A percentile compares a stretch with the other conserved stretches of the same genome.
phyloP scores from a whole-genome alignment of 176 grass and related monocot species.

The Oropetium thomaeum region DNA sequence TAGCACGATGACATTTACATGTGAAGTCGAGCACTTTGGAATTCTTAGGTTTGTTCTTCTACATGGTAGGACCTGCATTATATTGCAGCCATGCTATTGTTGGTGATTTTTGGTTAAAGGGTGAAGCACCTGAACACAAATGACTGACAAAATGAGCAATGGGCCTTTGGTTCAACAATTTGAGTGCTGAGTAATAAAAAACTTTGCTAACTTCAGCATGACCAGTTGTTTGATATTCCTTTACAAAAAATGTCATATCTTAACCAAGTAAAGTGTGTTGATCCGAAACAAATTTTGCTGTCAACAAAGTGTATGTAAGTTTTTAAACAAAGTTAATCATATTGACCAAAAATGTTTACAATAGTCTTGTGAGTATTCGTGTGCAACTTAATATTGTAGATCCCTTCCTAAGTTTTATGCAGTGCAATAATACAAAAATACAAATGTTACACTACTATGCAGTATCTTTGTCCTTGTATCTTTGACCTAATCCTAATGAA shows the following conservation, averaged over 20 bases:
- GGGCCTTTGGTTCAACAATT: background rate
- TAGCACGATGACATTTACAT: background rate
- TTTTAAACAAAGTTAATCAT: too few relatives aligned
- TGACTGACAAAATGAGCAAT: too few relatives aligned
- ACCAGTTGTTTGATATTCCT: too few relatives aligned
- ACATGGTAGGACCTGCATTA: background rate
- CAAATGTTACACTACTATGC: conserved; percentile 1
- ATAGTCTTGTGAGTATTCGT: background rate
- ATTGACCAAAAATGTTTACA: too few relatives aligned
- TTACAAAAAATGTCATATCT: too few relatives aligned
- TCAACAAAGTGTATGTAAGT: too few relatives aligned
- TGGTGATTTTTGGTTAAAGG: background rate
- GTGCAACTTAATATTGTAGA: background rate
- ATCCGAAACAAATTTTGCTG: too few relatives aligned
- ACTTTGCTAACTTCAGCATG: too few relatives aligned
- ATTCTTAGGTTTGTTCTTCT: background rate
- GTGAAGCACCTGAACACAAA: too few relatives aligned
- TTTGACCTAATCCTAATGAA: background rate
- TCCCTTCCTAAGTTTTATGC: background rate
- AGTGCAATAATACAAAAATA: background rate
- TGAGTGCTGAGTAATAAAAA: too few relatives aligned
- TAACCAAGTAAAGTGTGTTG: too few relatives aligned
- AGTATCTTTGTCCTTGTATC: background rate
- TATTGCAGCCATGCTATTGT: background rate
- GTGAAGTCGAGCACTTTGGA: background rate